Evolutionary conservation across 2,329 filamentous ascomycete genomes (phyloP), one percentile per base, ranked within the genome.

Genomic region (Dactylellina leptospora): DNA sequence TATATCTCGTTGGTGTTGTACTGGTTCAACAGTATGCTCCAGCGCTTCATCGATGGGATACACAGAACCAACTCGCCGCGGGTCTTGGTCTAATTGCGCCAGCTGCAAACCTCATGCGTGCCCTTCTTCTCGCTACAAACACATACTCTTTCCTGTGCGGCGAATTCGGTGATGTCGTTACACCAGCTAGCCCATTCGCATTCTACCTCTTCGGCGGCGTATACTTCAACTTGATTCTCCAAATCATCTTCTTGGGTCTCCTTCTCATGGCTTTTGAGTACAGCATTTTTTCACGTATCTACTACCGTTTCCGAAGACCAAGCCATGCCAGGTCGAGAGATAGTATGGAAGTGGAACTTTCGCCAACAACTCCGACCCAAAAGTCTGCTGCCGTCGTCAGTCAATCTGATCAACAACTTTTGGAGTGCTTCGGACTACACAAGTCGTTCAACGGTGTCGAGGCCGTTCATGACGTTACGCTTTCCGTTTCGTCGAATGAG

Each of bases 391-490:
- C 51, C 18, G 23, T 16, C 22, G n/a, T 36, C 4, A 22, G 25
- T 9, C 58, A 71, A 23, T 44, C 50, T 6, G 50, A 23, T 20
- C 87, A 92, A 74, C 90, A 90, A n/a, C 85, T 97, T 11, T 86
- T 88, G 13, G 90, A 96, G 2, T 80, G 58, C 22, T 71, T 90
- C 50, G 87, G 95, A 78, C 81, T 96, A 1, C 91, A 88, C 38
- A 97, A 96, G 79, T 84, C 85, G 0, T 97, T 96, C 75, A 86
- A 87, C n/a, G 84, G 84, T 72, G 88, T 89, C 75, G 87, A 88
- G 0, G 93, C 91, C 2, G 92, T 97, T 13, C 88, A 96, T 76
- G 90, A 96, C 76, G 86, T 96, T 38, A 91, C 89, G 0, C 96
- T 97, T 76, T 89, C 89, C 20, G 89, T 97, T 30, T 85, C 86